Evolutionary conservation across 2,329 filamentous ascomycete genomes (phyloP).

Genomic region (Aspergillus flavus): DNA sequence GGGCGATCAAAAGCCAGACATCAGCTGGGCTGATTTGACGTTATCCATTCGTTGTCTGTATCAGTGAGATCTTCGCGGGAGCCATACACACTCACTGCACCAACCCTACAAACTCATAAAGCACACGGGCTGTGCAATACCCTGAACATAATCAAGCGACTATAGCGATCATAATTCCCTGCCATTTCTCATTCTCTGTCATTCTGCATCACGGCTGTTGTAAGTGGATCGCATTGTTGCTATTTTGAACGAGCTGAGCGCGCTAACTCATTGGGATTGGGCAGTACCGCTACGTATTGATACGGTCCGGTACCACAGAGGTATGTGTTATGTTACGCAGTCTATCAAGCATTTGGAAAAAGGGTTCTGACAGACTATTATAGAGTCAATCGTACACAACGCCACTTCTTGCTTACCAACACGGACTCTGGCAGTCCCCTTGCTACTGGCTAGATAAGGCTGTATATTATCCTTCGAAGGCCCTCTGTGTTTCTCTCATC

Average conservation of each 20-base stretch:
- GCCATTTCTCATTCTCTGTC: background rate
- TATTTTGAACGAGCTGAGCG: slow-evolving; percentile 15
- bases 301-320: slow-evolving; percentile 17
- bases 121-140: background rate
- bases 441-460: background rate
- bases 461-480: too few species aligned
- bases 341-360: background rate
- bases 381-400: background rate
- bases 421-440: background rate
- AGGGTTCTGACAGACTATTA: background rate
- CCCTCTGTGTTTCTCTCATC: background rate
- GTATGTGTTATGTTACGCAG: slow-evolving; percentile 5
- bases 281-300: slow-evolving; percentile 9
- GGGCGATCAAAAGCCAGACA: background rate
- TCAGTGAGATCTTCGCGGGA: background rate
- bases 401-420: background rate
- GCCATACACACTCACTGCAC: background rate
- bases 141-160: background rate
- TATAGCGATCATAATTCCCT: background rate
- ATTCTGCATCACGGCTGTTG: background rate
- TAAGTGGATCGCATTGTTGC: slow-evolving; percentile 15
- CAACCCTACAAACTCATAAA: background rate
- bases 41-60: too few species aligned
- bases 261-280: background rate
- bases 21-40: slow-evolving; percentile 10